phyloP scores from a whole-genome alignment of 1,139 yeast species.

The Geotrichum aggregatum region DNA sequence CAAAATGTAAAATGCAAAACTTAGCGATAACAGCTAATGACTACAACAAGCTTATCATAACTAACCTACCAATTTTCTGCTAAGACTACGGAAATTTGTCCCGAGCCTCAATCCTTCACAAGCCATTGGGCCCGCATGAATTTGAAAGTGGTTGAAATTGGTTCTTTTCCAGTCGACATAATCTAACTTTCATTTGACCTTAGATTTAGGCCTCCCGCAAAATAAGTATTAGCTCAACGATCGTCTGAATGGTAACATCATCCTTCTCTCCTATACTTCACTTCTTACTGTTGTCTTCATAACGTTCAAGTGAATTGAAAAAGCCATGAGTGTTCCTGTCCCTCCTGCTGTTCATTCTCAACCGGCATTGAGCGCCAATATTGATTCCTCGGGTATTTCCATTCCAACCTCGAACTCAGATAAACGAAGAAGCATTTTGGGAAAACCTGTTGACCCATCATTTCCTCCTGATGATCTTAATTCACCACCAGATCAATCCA shows the following conservation, averaged over 20 bases:
- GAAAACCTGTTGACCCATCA: constrained; percentile 4
- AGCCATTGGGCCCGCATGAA: no score
- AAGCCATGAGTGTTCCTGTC: background rate
- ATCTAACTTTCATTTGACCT: background rate
- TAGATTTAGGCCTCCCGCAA: background rate
- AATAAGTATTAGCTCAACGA: background rate
- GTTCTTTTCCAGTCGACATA: no score
- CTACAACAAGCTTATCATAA: no score
- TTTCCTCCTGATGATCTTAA: no score
- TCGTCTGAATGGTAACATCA: background rate
- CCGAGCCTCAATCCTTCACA: no score
- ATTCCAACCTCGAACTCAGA: background rate
- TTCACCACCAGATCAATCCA: no score
- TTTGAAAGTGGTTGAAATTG: no score
- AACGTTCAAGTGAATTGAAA: no score
- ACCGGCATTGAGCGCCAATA: background rate
- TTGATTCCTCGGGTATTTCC: background rate
- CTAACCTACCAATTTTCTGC: no score
- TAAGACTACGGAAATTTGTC: no score
- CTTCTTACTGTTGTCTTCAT: background rate
- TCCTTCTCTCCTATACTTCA: background rate
- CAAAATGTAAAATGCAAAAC: no score
- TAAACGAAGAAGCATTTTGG: constrained; percentile 14
- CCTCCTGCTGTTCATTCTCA: background rate
- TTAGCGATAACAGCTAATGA: no score